Conservation (phyloP, 768 basidiomycete species). For the Naganishia vaughanmartiniae region DNA sequence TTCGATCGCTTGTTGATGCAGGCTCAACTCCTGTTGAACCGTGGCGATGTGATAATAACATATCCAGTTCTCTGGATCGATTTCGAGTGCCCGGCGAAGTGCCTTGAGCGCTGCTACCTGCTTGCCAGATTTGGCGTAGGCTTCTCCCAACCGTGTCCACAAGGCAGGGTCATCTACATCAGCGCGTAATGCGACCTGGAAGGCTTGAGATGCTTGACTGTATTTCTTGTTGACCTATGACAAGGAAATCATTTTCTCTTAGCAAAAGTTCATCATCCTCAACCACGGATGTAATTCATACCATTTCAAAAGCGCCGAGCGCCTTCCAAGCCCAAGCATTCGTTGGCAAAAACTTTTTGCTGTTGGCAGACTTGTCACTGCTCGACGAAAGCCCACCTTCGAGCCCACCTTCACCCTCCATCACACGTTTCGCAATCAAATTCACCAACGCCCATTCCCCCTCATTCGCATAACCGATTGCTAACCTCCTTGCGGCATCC, state of each 20-base stretch:
- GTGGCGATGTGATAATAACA: constrained; percentile 79
- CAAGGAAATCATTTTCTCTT: neutral
- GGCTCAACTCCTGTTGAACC: constrained; percentile 73
- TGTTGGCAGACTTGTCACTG: constrained; percentile 57
- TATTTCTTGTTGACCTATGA: constrained; percentile 57
- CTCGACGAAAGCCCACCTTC: constrained; percentile 58
- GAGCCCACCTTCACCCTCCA: constrained; percentile 85
- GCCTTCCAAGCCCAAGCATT: constrained; percentile 98
- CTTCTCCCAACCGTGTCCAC: constrained; percentile 91
- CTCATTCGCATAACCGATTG: constrained; percentile 85
- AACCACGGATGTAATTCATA: neutral
- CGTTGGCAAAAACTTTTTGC: constrained; percentile 57
- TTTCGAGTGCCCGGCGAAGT: constrained; percentile 67
- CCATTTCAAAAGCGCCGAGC: constrained; percentile 31
- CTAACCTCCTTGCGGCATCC: constrained; percentile 77
- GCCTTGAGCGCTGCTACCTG: constrained; percentile 87
- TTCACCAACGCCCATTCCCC: constrained; percentile 94
- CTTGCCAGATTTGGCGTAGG: constrained; percentile 81
- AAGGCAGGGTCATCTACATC: constrained; percentile 70
- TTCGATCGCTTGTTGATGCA: constrained; percentile 70
- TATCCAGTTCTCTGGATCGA: constrained; percentile 77
- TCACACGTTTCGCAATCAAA: constrained; percentile 84
- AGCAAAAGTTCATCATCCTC: neutral
- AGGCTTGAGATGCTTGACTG: constrained; percentile 70
- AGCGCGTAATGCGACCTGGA: constrained; percentile 80